Conservation (phyloP, 2,329 filamentous ascomycete species). For the Amesomyces nigricolor region DNA sequence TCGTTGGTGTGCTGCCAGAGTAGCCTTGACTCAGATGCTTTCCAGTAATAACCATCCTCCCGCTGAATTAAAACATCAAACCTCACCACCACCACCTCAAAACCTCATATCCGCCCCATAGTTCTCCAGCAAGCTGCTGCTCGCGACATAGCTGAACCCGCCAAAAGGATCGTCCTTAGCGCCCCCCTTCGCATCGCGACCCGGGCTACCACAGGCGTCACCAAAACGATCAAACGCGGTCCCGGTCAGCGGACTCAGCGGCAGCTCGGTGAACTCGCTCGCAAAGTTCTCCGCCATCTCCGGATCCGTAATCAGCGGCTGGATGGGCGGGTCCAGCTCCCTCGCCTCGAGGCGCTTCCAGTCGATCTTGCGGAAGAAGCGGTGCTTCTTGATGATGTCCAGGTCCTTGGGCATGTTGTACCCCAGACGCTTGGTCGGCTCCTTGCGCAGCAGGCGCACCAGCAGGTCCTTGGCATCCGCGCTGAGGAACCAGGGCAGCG, state of each 20-base stretch:
- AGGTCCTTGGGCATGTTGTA: constrained; percentile 86
- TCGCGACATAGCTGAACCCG: constrained; percentile 59
- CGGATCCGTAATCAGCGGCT: constrained; percentile 89
- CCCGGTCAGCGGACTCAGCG: constrained; percentile 64
- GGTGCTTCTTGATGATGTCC: constrained; percentile 77
- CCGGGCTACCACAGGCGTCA: constrained; percentile 26
- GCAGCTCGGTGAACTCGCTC: constrained; percentile 80
- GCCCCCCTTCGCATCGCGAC: neutral
- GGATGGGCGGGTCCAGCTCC: constrained; percentile 82
- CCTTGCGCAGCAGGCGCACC: constrained; percentile 82
- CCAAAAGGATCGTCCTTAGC: constrained; percentile 54
- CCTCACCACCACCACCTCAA: neutral
- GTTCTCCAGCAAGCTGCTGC: constrained; percentile 51
- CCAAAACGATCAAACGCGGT: constrained; percentile 33
- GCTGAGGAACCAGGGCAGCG: constrained; percentile 83
- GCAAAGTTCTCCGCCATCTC: constrained; percentile 96
- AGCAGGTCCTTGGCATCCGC: constrained; percentile 92
- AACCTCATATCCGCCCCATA: constrained; percentile 34
- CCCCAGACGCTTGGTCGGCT: constrained; percentile 84
- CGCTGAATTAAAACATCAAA: too few relatives aligned
- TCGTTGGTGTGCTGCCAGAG: too few relatives aligned
- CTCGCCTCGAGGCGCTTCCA: constrained; percentile 81
- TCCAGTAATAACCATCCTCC: too few relatives aligned
- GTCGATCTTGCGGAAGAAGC: constrained; percentile 96
- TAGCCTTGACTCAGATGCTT: too few relatives aligned